Percentiles rank a stretch among this genome's conserved stretches.
phyloP scores from a whole-genome alignment of 2,329 filamentous ascomycete species.

The Exophiala dermatitidis region DNA sequence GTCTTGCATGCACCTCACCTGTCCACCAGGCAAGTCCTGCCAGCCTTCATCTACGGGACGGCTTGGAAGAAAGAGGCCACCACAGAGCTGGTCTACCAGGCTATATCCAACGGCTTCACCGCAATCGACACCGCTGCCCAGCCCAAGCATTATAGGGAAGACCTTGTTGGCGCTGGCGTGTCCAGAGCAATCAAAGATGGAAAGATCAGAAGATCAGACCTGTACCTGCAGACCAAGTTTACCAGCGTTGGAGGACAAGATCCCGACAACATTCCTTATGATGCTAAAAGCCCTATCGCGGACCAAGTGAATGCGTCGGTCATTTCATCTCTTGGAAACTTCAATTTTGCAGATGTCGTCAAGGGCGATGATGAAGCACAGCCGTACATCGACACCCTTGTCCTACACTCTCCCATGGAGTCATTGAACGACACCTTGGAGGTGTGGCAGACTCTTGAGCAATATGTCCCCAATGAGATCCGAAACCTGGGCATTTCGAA shows the following conservation, averaged over 20 bases:
- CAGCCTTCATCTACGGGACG: constrained; percentile 63
- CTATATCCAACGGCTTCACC: constrained; percentile 59
- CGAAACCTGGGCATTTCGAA: constrained; percentile 70
- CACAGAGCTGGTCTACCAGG: constrained; percentile 58
- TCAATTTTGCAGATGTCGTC: constrained; percentile 19
- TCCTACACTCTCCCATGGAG: constrained; percentile 53
- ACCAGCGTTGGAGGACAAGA: constrained; percentile 60
- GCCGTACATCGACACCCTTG: constrained; percentile 50
- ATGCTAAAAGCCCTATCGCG: constrained; percentile 49
- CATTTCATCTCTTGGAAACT: constrained; percentile 56
- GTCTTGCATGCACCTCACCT: constrained; percentile 18
- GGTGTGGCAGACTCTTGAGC: constrained; percentile 60
- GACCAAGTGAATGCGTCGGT: constrained; percentile 63
- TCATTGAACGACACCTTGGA: constrained; percentile 49
- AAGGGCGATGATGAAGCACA: constrained; percentile 34
- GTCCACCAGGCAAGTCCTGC: constrained; percentile 21
- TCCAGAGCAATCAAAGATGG: constrained; percentile 54
- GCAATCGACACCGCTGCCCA: constrained; percentile 72
- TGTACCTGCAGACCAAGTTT: constrained; percentile 81
- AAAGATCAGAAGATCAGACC: constrained; percentile 50
- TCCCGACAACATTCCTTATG: constrained; percentile 55
- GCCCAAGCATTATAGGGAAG: constrained; percentile 70
- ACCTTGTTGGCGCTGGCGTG: constrained; percentile 61
- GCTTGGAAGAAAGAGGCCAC: constrained; percentile 76
- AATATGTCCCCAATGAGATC: constrained; percentile 58